Evolutionary conservation across 2,329 filamentous ascomycete genomes (phyloP).

Genomic region (Aspergillus uvarum): DNA sequence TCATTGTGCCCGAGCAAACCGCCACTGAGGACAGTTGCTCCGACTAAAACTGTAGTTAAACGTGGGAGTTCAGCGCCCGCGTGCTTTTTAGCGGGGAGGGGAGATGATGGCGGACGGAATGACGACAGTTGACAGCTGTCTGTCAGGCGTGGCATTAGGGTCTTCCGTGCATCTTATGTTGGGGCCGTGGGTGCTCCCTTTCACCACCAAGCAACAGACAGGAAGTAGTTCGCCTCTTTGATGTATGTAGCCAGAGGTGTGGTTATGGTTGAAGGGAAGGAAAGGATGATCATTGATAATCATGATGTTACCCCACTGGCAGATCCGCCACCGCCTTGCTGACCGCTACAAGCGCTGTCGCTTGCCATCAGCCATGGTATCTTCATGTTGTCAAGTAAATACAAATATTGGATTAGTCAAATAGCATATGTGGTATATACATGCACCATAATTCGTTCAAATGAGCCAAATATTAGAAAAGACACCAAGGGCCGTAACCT

Average conservation of each 20-base stretch:
- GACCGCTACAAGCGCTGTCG: neutral
- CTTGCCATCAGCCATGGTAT: neutral
- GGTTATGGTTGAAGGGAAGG: neutral
- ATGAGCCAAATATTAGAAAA: neutral
- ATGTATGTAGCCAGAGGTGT: neutral
- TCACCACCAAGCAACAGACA: neutral
- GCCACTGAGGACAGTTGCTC: conserved; percentile 8
- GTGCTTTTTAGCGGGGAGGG: conserved; percentile 17
- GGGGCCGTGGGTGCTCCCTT: conserved; percentile 6
- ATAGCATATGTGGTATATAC: conserved; percentile 2
- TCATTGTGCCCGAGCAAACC: conserved; percentile 13
- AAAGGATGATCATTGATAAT: neutral
- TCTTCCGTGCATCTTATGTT: neutral
- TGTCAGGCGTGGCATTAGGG: conserved; percentile 31
- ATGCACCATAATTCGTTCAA: neutral
- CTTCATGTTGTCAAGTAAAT: neutral
- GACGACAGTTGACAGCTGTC: conserved; percentile 27
- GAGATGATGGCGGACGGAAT: conserved; percentile 17
- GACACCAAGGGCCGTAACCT: conserved; percentile 1
- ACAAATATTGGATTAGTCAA: conserved; percentile 12
- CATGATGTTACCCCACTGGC: neutral
- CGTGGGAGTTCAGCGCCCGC: conserved; percentile 17
- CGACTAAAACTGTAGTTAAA: conserved; percentile 9
- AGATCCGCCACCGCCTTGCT: neutral
- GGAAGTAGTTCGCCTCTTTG: neutral